Percentiles rank a stretch among this genome's conserved stretches.
These are phyloP conservation scores for Cercospora citrullina DNA, from an alignment of 2,329 filamentous ascomycete genomes.

Conservation along the genomic window DNA sequence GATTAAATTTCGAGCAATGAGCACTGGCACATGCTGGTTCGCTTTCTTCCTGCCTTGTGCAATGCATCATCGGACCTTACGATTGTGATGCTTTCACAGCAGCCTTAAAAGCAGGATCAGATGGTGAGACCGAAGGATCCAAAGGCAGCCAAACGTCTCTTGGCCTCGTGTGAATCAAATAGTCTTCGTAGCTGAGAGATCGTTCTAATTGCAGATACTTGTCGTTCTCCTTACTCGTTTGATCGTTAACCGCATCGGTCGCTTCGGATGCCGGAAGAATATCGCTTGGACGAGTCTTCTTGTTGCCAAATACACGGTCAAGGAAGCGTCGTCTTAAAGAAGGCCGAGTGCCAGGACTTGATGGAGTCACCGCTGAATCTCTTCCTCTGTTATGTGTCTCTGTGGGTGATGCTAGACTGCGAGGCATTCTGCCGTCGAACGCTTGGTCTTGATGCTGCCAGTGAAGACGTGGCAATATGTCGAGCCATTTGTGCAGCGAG, in stretches of 20 bases:
- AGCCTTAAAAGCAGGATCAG: conserved; percentile 8
- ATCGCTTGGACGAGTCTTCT: not conserved
- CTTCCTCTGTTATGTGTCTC: not conserved
- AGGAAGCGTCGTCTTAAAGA: not conserved
- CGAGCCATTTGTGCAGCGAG: not conserved
- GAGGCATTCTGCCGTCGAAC: not conserved
- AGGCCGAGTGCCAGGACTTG: not conserved
- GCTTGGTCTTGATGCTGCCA: not conserved
- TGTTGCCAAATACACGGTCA: not conserved
- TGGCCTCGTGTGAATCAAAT: conserved; percentile 2
- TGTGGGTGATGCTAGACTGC: not conserved
- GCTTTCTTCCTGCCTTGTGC: not conserved
- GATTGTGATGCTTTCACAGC: conserved; percentile 5
- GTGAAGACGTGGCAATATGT: not conserved
- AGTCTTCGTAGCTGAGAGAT: conserved; percentile 6
- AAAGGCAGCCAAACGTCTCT: conserved; percentile 9
- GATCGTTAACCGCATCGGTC: not conserved
- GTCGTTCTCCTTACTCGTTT: not conserved
- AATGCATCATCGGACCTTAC: not conserved
- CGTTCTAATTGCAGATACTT: not conserved
- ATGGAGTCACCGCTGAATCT: not conserved
- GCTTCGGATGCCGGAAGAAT: not conserved
- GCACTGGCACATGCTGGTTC: not conserved
- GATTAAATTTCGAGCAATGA: too few species aligned
- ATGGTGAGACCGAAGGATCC: conserved; percentile 9